A percentile compares a stretch with the other conserved stretches of the same genome.
Conservation (phyloP, 345 rosid genomes). For the Rhizophora apiculata region DNA sequence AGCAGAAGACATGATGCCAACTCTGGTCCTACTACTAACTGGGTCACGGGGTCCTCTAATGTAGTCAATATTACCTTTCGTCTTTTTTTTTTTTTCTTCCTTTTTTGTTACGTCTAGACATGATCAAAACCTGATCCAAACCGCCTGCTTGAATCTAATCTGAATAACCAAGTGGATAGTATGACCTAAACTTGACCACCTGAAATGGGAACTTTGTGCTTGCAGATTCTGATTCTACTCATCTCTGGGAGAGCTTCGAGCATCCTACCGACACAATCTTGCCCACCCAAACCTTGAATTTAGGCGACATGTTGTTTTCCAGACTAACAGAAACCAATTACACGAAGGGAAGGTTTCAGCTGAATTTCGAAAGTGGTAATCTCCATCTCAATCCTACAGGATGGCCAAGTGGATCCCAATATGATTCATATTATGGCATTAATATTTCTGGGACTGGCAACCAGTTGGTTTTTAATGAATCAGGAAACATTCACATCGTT, state of each 20-base stretch:
- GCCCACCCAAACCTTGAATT: conserved; percentile 34
- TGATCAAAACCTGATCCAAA: no score
- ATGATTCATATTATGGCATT: conserved; percentile 21
- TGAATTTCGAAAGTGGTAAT: conserved; percentile 16
- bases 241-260: conserved; percentile 41
- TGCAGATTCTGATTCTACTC: no score
- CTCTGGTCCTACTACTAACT: no score
- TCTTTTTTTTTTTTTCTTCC: no score
- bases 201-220: no score
- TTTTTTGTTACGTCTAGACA: no score
- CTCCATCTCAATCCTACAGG: conserved; percentile 15
- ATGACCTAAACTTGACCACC: no score
- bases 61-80: no score
- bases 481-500: conserved; percentile 2
- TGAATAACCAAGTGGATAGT: no score
- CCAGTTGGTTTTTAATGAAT: conserved; percentile 24
- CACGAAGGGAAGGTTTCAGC: conserved; percentile 23
- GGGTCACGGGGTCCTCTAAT: no score
- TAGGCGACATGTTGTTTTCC: conserved; percentile 13
- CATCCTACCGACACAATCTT: conserved; percentile 42
- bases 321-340: conserved; percentile 18
- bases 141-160: no score
- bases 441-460: neutral
- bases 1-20: no score
- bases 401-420: conserved; percentile 13